phyloP scores from a whole-genome alignment of 108 stramenopile genomes.

The Cyclotella cryptica region DNA sequence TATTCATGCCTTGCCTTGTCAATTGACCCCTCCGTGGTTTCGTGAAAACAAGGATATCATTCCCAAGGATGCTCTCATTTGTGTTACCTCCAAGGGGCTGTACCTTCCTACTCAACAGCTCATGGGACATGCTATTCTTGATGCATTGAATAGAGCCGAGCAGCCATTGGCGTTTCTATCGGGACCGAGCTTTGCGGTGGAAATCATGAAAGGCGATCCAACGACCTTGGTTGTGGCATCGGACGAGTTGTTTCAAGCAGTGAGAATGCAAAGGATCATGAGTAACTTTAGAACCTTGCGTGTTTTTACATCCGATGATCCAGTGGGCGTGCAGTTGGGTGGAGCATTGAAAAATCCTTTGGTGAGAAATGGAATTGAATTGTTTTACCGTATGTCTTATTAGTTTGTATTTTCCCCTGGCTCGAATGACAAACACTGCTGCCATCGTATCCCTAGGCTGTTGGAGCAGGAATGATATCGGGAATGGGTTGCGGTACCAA shows the following conservation, averaged over 20 bases:
- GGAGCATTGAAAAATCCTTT: conserved; percentile 90
- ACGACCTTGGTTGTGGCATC: conserved; percentile 87
- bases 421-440: no score
- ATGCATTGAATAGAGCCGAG: conserved; percentile 63
- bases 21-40: conserved; percentile 71
- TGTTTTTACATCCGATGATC: conserved; percentile 84
- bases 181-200: conserved; percentile 88
- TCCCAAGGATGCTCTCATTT: conserved; percentile 61
- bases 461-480: conserved; percentile 87
- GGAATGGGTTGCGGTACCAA: conserved; percentile 86
- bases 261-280: conserved; percentile 52
- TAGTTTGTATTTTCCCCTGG: no score
- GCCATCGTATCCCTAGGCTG: conserved; percentile 38
- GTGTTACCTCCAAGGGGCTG: conserved; percentile 85
- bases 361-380: background rate
- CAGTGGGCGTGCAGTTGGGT: conserved; percentile 62
- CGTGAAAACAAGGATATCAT: conserved; percentile 62
- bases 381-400: no score
- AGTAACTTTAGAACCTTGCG: conserved; percentile 60
- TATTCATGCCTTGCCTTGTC: conserved; percentile 82
- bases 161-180: conserved; percentile 84
- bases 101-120: conserved; percentile 70
- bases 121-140: conserved; percentile 70
- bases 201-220: conserved; percentile 82
- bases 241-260: conserved; percentile 59